Conservation (phyloP, 306 rosid species). For the Castanea mollissima region DNA sequence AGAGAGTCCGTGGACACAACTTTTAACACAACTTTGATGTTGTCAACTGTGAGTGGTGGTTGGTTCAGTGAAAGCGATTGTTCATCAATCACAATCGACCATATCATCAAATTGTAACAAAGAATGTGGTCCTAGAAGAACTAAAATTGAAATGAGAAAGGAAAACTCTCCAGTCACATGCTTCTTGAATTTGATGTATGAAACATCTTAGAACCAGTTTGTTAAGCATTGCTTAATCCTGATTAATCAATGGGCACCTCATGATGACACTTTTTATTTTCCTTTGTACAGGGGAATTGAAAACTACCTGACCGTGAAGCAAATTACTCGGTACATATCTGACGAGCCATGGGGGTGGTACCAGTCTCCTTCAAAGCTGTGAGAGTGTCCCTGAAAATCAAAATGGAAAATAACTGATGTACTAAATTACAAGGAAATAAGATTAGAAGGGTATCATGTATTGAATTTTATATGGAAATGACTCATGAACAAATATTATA, state of each 20-base stretch:
- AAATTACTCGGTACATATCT: constrained; percentile 77
- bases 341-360: constrained; percentile 97
- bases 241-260: constrained; percentile 7
- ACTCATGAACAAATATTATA: neutral
- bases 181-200: neutral
- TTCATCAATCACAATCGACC: no score
- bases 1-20: no score
- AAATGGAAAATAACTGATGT: constrained; percentile 6
- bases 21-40: no score
- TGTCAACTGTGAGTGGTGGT: no score
- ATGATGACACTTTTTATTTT: constrained; percentile 1
- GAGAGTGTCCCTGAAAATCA: constrained; percentile 16
- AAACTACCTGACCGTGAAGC: constrained; percentile 91
- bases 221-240: neutral
- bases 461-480: neutral
- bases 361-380: constrained; percentile 79
- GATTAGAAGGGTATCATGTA: constrained; percentile 2
- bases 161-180: neutral
- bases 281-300: constrained; percentile 76
- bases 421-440: constrained; percentile 10
- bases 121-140: no score
- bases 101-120: no score
- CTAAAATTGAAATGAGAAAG: no score
- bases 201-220: neutral
- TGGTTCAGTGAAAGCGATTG: no score